A percentile compares a stretch with the other conserved stretches of the same genome.
phyloP scores from a whole-genome alignment of 1,284 basidiomycete species.

The Tilletiaria anomala region DNA sequence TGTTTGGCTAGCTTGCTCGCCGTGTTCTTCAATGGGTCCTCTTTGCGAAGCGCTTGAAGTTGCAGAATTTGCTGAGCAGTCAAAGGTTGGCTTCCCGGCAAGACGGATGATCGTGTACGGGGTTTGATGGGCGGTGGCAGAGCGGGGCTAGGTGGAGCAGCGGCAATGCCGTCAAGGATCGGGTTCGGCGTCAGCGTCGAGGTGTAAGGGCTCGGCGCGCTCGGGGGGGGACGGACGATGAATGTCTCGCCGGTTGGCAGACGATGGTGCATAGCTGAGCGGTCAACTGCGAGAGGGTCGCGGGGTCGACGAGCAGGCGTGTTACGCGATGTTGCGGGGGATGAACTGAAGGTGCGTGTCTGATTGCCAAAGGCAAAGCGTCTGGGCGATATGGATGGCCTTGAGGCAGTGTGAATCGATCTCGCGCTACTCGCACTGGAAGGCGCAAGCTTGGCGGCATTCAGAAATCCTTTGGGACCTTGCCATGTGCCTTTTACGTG shows the following conservation, averaged over 20 bases:
- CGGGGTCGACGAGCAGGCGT: slow-evolving; percentile 27
- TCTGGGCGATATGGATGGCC: no score
- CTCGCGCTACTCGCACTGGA: not conserved
- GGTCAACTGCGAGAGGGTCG: slow-evolving; percentile 23
- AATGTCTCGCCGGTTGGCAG: slow-evolving; percentile 27
- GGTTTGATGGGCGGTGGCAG: slow-evolving; percentile 17
- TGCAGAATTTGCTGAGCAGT: slow-evolving; percentile 18
- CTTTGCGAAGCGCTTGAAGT: no score
- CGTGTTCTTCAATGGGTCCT: no score
- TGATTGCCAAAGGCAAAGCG: no score
- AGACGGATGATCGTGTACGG: slow-evolving; percentile 2
- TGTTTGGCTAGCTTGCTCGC: slow-evolving; percentile 16
- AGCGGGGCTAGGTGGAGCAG: not conserved
- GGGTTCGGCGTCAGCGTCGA: not conserved
- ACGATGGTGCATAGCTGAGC: slow-evolving; percentile 18
- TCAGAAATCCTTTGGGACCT: slow-evolving; percentile 20
- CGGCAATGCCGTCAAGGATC: not conserved
- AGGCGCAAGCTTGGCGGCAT: not conserved
- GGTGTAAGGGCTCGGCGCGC: slow-evolving; percentile 9
- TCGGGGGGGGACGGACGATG: slow-evolving; percentile 29
- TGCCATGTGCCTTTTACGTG: slow-evolving; percentile 53
- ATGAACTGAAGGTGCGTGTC: slow-evolving; percentile 15
- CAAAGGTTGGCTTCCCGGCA: slow-evolving; percentile 4
- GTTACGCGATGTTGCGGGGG: slow-evolving; percentile 14
- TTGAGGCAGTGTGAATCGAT: no score